These are phyloP conservation scores for Dictyostelium purpureum DNA, from an alignment of 78 protist genomes.

Conservation along the genomic window DNA sequence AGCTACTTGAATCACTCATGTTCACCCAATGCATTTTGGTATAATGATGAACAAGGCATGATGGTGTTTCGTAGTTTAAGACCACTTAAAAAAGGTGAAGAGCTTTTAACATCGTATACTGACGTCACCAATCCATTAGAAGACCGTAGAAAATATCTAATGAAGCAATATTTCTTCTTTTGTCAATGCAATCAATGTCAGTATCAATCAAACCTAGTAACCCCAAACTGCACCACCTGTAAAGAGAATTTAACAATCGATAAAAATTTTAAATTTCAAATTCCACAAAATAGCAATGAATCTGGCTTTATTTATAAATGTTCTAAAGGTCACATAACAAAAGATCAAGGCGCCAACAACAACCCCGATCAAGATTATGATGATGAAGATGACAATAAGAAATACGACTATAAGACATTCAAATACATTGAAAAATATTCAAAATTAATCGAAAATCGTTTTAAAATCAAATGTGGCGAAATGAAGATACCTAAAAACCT, in stretches of 20 bases:
- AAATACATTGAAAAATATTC: not conserved
- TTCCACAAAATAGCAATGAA: not conserved
- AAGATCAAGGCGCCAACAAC: not conserved
- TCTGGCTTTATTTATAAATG: not conserved
- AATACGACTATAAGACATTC: not conserved
- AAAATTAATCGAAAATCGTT: not conserved
- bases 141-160: not conserved
- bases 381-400: not conserved
- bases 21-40: constrained; percentile 46
- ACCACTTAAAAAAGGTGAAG: constrained; percentile 17
- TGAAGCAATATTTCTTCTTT: constrained; percentile 16
- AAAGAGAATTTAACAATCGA: not conserved
- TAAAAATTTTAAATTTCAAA: not conserved
- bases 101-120: constrained; percentile 4
- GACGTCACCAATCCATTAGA: not conserved
- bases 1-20: constrained; percentile 62
- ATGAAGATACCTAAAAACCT: no score
- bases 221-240: not conserved
- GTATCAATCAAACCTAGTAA: not conserved
- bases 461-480: no score
- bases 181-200: constrained; percentile 47
- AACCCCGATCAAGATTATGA: not conserved
- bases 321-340: not conserved
- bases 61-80: not conserved
- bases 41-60: constrained; percentile 55